Evolutionary conservation across 371 early-diverging fungal species (phyloP).

Genomic region (Rhizopus arrhizus): DNA sequence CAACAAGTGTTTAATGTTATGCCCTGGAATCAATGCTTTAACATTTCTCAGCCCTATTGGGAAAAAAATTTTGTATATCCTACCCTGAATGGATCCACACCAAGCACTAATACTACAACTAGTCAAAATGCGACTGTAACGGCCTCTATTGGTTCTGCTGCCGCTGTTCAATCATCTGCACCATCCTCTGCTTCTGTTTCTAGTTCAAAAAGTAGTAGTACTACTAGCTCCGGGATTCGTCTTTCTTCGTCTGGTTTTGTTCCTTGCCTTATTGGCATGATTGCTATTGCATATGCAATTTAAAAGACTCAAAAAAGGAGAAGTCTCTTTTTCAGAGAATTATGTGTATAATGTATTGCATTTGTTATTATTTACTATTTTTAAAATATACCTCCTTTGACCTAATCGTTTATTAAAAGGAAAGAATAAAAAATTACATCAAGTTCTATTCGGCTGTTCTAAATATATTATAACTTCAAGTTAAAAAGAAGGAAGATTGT

Average conservation of each 20-base stretch:
- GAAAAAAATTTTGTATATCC: slow-evolving; percentile 50
- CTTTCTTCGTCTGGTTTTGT: neutral
- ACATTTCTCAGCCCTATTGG: slow-evolving; percentile 54
- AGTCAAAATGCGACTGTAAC: slow-evolving; percentile 3
- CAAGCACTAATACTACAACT: slow-evolving; percentile 8
- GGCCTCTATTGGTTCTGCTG: neutral
- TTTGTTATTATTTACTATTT: neutral
- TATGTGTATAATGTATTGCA: neutral
- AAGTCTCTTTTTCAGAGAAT: too few relatives aligned
- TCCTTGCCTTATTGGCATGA: neutral
- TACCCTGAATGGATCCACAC: slow-evolving; percentile 18
- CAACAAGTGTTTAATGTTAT: slow-evolving; percentile 46
- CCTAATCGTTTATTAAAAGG: too few relatives aligned
- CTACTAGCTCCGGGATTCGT: neutral
- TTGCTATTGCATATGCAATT: neutral
- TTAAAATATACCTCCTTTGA: too few relatives aligned
- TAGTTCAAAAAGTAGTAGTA: neutral
- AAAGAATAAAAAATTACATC: too few relatives aligned
- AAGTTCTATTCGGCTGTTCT: too few relatives aligned
- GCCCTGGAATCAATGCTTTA: slow-evolving; percentile 53
- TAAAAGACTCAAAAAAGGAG: neutral
- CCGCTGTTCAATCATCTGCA: neutral
- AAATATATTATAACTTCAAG: too few relatives aligned
- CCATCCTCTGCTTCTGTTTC: slow-evolving; percentile 1
- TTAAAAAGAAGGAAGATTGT: too few relatives aligned